These are phyloP conservation scores for Obelidium mucronatum DNA, from an alignment of 192 early-diverging fungal genomes.

Conservation along the genomic window DNA sequence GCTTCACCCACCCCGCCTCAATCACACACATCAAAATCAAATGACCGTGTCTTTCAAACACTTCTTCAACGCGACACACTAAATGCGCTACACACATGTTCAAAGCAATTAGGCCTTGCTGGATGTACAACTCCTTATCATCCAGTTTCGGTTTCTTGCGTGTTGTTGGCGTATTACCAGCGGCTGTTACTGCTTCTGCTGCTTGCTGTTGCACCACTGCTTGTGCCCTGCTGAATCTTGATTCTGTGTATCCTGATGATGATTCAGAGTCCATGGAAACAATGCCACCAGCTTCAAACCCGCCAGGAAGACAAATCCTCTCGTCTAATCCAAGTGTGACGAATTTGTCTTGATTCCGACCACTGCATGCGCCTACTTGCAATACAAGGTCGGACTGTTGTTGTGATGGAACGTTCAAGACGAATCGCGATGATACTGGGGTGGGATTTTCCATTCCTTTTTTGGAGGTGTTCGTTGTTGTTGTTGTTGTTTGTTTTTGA, in stretches of 20 bases:
- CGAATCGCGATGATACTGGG: background rate
- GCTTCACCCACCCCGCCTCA: constrained; percentile 17
- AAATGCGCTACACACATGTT: constrained; percentile 39
- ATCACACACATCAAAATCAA: constrained; percentile 36
- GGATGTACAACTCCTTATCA: background rate
- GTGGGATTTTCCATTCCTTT: no score
- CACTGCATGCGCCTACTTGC: constrained; percentile 40
- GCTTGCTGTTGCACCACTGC: background rate
- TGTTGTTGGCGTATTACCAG: no score
- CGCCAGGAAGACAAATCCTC: constrained; percentile 40
- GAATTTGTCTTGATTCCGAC: constrained; percentile 36
- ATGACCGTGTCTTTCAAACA: constrained; percentile 44
- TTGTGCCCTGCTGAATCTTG: background rate
- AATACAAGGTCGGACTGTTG: constrained; percentile 35
- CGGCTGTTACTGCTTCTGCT: background rate
- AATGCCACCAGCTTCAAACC: background rate
- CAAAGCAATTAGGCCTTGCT: constrained; percentile 36
- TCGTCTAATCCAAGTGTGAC: constrained; percentile 9
- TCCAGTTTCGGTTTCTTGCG: background rate
- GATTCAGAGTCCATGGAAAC: background rate
- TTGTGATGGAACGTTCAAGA: constrained; percentile 41
- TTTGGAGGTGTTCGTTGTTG: no score
- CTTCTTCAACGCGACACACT: constrained; percentile 44
- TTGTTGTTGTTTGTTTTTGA: no score
- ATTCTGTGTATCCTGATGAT: background rate